Evolutionary conservation across 164 flowering plant species (phyloP).

Genomic region (Amborella trichopoda): DNA sequence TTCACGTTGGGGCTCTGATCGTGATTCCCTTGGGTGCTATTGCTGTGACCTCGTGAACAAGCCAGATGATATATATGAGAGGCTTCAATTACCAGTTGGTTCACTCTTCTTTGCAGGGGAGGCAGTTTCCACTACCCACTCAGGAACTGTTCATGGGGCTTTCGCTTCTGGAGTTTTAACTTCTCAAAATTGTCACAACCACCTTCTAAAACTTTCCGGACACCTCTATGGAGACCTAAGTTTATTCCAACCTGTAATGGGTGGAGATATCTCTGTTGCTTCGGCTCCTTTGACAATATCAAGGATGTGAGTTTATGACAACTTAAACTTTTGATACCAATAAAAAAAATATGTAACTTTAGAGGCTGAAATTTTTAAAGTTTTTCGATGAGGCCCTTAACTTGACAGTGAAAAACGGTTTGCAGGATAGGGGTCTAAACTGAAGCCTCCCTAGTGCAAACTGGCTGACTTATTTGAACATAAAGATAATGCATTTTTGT

Average conservation of each 20-base stretch:
- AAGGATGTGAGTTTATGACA: conserved; percentile 53
- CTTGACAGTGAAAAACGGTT: too few species aligned
- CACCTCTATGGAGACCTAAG: conserved; percentile 30
- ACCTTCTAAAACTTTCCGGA: conserved; percentile 30
- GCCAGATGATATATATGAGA: conserved; percentile 60
- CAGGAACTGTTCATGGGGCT: conserved; percentile 93
- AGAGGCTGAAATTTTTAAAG: too few species aligned
- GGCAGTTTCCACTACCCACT: conserved; percentile 76
- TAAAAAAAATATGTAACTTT: too few species aligned
- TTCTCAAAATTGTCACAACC: conserved; percentile 50
- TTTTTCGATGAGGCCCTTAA: too few species aligned
- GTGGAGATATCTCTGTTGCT: conserved; percentile 29
- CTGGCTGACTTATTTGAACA: too few species aligned
- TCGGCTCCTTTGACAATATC: conserved; percentile 69
- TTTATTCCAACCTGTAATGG: conserved; percentile 21
- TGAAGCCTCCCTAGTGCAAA: too few species aligned
- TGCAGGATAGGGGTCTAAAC: too few species aligned
- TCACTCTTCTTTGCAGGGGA: conserved; percentile 84
- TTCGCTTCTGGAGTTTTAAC: conserved; percentile 59
- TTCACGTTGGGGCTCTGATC: conserved; percentile 88
- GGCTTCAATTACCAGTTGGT: conserved; percentile 55
- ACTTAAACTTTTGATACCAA: too few species aligned
- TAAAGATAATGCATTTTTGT: too few species aligned
- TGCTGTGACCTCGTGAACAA: conserved; percentile 70
- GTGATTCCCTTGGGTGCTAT: conserved; percentile 72